phyloP scores from a whole-genome alignment of 345 rosid species.

The Hibiscus tridactylites region DNA sequence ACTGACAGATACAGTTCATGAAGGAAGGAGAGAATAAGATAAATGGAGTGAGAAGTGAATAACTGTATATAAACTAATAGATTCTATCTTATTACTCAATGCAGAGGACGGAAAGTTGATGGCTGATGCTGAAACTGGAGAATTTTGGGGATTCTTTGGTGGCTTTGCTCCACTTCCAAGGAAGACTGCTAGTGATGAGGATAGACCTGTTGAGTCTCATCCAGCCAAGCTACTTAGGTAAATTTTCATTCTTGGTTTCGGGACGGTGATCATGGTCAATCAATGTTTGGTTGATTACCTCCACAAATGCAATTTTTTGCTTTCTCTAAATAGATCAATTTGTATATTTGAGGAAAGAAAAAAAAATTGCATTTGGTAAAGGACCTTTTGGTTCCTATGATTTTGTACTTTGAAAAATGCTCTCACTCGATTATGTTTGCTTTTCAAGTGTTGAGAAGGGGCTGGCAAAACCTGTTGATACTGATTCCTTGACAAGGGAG shows the following conservation, averaged over 20 bases:
- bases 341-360: neutral
- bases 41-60: neutral
- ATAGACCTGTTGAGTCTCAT: slow-evolving; percentile 33
- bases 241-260: slow-evolving; percentile 6
- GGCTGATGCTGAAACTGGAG: slow-evolving; percentile 99
- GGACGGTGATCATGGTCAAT: neutral
- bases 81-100: slow-evolving; percentile 16
- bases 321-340: neutral
- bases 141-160: slow-evolving; percentile 95
- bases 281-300: neutral
- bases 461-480: slow-evolving; percentile 53
- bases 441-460: slow-evolving; percentile 78
- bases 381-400: neutral
- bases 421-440: slow-evolving; percentile 26
- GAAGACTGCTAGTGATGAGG: slow-evolving; percentile 53
- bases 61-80: neutral
- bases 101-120: slow-evolving; percentile 94
- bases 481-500: slow-evolving; percentile 67
- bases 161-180: slow-evolving; percentile 99
- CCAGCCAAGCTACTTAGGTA: slow-evolving; percentile 63
- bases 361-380: neutral
- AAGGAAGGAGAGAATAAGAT: neutral
- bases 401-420: slow-evolving; percentile 4
- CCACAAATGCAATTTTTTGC: neutral
- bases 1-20: slow-evolving; percentile 10